Conservation (phyloP, 495 filamentous ascomycete species). For the Penicillium chermesinum region DNA sequence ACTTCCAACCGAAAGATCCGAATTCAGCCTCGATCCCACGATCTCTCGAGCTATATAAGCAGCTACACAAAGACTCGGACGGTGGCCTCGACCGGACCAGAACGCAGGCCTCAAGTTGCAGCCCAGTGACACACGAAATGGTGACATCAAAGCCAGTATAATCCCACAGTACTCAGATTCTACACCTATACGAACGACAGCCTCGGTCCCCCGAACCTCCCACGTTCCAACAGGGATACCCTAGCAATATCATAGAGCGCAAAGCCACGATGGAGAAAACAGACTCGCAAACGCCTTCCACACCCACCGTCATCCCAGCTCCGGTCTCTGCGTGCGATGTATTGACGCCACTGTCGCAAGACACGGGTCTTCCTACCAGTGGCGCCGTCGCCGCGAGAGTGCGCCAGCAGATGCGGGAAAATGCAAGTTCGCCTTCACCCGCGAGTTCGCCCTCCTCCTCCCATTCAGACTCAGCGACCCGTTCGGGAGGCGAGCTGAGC, state of each 20-base stretch:
- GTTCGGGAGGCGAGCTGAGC: background rate
- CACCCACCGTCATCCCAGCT: conserved; percentile 6
- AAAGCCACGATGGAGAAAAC: conserved; percentile 18
- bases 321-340: conserved; percentile 33
- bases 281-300: background rate
- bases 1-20: too few species aligned
- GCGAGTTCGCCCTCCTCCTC: background rate
- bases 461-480: background rate
- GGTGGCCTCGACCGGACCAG: background rate
- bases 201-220: background rate
- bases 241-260: background rate
- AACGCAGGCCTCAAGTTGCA: too few species aligned
- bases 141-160: background rate
- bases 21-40: too few species aligned
- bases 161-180: background rate
- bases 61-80: too few species aligned
- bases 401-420: conserved; percentile 10
- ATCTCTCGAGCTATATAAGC: too few species aligned
- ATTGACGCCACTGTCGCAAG: conserved; percentile 31
- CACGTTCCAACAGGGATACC: background rate
- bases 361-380: conserved; percentile 27
- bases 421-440: conserved; percentile 2
- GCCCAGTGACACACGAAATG: too few species aligned
- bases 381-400: conserved; percentile 21
- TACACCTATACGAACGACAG: background rate